Base-by-base conservation (phyloP, 441 rosid species). In the Pelargonium cotyledonis region DNA sequence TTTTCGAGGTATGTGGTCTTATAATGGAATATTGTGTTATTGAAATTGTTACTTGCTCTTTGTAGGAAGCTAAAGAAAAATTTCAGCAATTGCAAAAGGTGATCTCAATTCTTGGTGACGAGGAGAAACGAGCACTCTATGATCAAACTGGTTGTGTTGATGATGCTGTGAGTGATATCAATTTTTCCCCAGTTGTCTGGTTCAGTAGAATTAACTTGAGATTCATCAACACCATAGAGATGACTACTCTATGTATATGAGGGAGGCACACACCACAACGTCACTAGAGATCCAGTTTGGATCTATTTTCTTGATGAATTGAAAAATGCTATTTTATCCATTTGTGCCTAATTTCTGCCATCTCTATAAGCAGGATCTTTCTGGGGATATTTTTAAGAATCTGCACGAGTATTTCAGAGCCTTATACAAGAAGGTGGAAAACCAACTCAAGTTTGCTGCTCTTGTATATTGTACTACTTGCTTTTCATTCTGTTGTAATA, bases 1-100 rank as follows among this genome's bases (percentile, higher is more conserved):
- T 57, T 29, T 65, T 68, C 4, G 8, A 23, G 26, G 26, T 2
- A 46, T 47, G 1, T 18, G 7, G 21, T 44, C 65, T 31, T 35
- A 15, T 6, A 53, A 12, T 8, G 31, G 11, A 2, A 5, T 11
- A 62, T 58, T 57, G 18, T 75, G 16, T 68, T 4, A 63, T 71
- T 14, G 40, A 57, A 31, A 60, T 38, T 23, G 26, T 63, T 26
- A n/a, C 75, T 60, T 65, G 66, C 57, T 63, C 49, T 49, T 51
- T 67, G 66, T 64, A 95, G 99, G 98, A 88, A 58, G 97, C 97
- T 40, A 95, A 95, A 70, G 99, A 89, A 78, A 95, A 90, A 63
- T 92, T 92, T 79, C 96, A 95, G 86, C 95, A 89, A 73, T 74
- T 95, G 80, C 98, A 95, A 79, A 95, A 89, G 83, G 95, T 90